A percentile compares a stretch with the other conserved stretches of the same genome.
Evolutionary conservation across 805 yeast genomes (phyloP).

Genomic region (Kurtzmaniella cleridarum): DNA sequence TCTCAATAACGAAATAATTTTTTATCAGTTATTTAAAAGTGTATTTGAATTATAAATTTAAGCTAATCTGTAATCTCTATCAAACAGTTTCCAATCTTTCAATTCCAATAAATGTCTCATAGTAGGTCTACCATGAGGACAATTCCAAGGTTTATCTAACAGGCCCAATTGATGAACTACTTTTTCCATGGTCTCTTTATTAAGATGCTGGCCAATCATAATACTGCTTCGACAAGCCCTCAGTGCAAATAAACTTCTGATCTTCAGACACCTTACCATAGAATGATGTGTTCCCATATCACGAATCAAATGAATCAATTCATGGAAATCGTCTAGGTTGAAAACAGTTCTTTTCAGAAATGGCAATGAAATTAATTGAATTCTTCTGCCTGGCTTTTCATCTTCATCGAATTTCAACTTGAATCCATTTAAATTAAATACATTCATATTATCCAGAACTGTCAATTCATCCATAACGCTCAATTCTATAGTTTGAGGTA

Average conservation of each 20-base stretch:
- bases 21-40: background rate
- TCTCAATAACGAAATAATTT: background rate
- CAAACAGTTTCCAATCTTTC: slow-evolving; percentile 12
- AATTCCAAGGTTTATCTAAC: slow-evolving; percentile 91
- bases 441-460: slow-evolving; percentile 52
- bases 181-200: slow-evolving; percentile 51
- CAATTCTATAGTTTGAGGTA: slow-evolving; percentile 54
- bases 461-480: slow-evolving; percentile 74
- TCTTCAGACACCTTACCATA: slow-evolving; percentile 62
- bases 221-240: slow-evolving; percentile 91
- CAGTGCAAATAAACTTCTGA: slow-evolving; percentile 84
- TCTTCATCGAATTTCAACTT: slow-evolving; percentile 43
- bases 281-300: slow-evolving; percentile 9
- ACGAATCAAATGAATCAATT: slow-evolving; percentile 62
- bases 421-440: slow-evolving; percentile 77
- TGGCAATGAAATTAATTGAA: slow-evolving; percentile 62
- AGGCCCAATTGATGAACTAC: slow-evolving; percentile 65
- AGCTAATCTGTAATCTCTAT: slow-evolving; percentile 11
- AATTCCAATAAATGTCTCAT: slow-evolving; percentile 81
- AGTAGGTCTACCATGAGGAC: slow-evolving; percentile 98
- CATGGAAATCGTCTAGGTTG: slow-evolving; percentile 65
- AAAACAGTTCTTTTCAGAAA: slow-evolving; percentile 66
- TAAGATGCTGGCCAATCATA: slow-evolving; percentile 83
- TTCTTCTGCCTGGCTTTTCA: slow-evolving; percentile 49
- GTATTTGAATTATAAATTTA: too few relatives aligned